Evolutionary conservation across 2,329 filamentous ascomycete genomes (phyloP), one percentile per base, ranked within the genome.

Genomic region (Biscogniauxia sp.): DNA sequence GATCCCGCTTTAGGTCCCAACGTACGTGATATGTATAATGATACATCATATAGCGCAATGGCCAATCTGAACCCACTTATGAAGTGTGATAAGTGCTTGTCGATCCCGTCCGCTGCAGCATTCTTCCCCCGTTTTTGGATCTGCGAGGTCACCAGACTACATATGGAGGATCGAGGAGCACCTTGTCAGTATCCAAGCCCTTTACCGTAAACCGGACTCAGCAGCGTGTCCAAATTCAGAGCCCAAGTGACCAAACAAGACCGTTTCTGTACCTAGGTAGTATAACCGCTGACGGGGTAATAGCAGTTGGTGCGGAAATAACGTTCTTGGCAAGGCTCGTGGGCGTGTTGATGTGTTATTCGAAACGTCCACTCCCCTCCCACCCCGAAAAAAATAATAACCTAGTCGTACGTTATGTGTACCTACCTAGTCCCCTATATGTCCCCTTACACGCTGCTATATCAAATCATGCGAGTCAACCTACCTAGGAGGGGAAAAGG

Each of bases 41-140:
- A 54, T 20, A 61, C 32, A 59, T 60, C 20, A 58, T 45, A 58
- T 28, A 37, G 49, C 49, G 49, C 28, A 25, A 59, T 19, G 45
- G 13, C 50, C 37, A 45, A 45, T 45, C 37, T 45, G 11, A 45
- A 45, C 37, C 37, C 37, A n/a, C 13, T 17, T 45, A n/a, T n/a
- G 37, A 45, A 45, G 37, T 45, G 37, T 45, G 37, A 45, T 45
- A 45, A 45, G 37, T 45, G 37, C 37, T 45, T 17, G 37, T 17
- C 37, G 37, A 45, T 45, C 37, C 37, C 15, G 37, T 45, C 37
- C 17, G 11, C 37, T 45, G 37, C 37, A 45, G 37, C 37, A 45
- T 45, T 45, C 37, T 45, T 45, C 17, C 15, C 17, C 37, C 37
- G 17, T 45, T 45, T 32, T 45, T 45, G 37, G 37, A 45, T 45